A percentile compares a stretch with the other conserved stretches of the same genome.
Conservation (phyloP, 73 alveolate species). For the Durusdinium trenchii region DNA sequence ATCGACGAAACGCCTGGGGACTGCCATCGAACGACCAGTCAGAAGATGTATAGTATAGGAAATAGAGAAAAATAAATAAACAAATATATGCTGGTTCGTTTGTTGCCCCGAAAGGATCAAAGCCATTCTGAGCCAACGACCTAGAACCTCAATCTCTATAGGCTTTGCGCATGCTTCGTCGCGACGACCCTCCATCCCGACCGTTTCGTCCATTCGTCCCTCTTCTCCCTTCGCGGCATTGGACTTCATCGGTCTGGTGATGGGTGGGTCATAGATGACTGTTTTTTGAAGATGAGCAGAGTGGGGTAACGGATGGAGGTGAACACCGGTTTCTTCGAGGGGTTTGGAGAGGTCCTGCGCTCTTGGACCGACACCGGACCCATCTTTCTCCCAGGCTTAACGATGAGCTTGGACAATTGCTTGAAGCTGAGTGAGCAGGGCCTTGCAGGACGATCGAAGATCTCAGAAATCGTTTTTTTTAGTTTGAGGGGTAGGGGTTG, state of each 20-base stretch:
- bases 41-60: too few species aligned
- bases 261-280: background rate
- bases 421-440: conserved; percentile 34
- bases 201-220: background rate
- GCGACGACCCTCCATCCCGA: too few species aligned
- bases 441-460: conserved; percentile 2
- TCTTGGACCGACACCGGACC: background rate
- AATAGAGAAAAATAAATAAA: too few species aligned
- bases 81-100: too few species aligned
- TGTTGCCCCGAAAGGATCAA: too few species aligned
- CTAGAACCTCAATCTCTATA: too few species aligned
- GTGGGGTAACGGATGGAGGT: background rate
- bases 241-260: background rate
- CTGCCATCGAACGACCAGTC: too few species aligned
- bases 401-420: conserved; percentile 53
- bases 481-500: background rate
- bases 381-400: background rate
- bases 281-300: background rate
- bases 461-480: background rate
- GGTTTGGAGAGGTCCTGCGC: background rate
- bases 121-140: too few species aligned
- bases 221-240: background rate
- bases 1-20: too few species aligned
- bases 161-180: too few species aligned
- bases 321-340: background rate